Base-by-base conservation (phyloP, 306 rosid genomes). In the Cercis canadensis region DNA sequence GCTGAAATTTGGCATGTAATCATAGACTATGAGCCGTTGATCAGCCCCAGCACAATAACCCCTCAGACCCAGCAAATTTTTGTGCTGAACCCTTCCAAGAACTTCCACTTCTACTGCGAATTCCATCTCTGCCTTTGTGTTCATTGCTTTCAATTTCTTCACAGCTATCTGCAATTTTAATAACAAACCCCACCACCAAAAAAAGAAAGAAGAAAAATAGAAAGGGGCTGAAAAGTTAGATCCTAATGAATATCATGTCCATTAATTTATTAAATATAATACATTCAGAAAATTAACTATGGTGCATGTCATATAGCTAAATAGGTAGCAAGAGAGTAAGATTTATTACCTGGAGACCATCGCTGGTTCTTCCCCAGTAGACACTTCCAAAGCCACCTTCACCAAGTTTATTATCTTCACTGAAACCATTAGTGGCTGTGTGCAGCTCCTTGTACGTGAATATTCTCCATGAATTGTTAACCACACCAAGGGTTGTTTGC, bases 21-120 rank as follows among this genome's bases (percentile, higher is more conserved):
- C 96, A 21, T 92, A 92, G 3, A 92, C 98, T 34, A 92, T 92
- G 54, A 92, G 96, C 43, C 96, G 59, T 47, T 90, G 91, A 78
- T 90, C 96, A 40, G 82, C 81, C 40, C 92, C 98, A 33, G 81
- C 90, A 63, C 92, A 92, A 54, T 86, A 92, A 2, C 98, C 98
- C 47, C 92, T 86, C 2, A 92, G 86, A 8, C 96, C 92, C 16
- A 90, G 75, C 66, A 92, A 83, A 31, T 90, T 92, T 63, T 92
- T 92, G 86, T 92, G 98, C 82, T 91, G 72, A 17, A 90, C 96
- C 82, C 98, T 88, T 29, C 91, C 98, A 7, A 92, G 92, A 59
- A 92, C 98, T 73, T 92, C 98, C 4, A 90, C 98, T 81, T 92
- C 98, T 18, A 90, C 98, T 0, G 98, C 96, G 65, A 92, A 92